Conservation (phyloP, 768 basidiomycete species). For the Lentinula sp. region DNA sequence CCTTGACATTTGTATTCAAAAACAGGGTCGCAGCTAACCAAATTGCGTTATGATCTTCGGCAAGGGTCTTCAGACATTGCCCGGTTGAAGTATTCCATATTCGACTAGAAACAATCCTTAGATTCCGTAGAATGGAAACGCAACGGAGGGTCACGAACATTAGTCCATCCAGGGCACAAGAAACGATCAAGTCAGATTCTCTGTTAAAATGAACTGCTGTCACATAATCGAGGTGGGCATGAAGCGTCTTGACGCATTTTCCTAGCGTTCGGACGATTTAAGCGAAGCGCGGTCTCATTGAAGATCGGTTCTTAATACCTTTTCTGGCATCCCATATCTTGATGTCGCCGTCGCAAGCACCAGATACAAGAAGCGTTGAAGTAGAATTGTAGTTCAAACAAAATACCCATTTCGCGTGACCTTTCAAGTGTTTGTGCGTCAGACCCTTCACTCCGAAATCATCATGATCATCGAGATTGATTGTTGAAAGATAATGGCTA, state of each 20-base stretch:
- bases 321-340: constrained; percentile 86
- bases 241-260: constrained; percentile 77
- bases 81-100: constrained; percentile 93
- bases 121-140: background rate
- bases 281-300: background rate
- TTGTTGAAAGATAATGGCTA: constrained; percentile 12
- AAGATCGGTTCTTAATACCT: constrained; percentile 38
- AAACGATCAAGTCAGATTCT: constrained; percentile 88
- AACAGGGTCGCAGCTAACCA: constrained; percentile 38
- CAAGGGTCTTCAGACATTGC: constrained; percentile 93
- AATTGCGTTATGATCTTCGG: constrained; percentile 82
- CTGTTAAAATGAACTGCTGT: constrained; percentile 92
- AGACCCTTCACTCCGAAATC: constrained; percentile 43
- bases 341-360: constrained; percentile 89
- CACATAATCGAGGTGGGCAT: constrained; percentile 92
- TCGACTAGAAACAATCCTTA: constrained; percentile 48
- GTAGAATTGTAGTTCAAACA: constrained; percentile 88
- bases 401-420: constrained; percentile 86
- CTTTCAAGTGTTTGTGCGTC: constrained; percentile 65
- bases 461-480: constrained; percentile 1
- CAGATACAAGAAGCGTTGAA: constrained; percentile 86
- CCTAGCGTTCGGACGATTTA: constrained; percentile 36
- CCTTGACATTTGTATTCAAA: background rate
- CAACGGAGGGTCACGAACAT: constrained; percentile 53
- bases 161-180: constrained; percentile 86